phyloP scores from a whole-genome alignment of 2,329 filamentous ascomycete genomes.

The Cordyceps farinosa region DNA sequence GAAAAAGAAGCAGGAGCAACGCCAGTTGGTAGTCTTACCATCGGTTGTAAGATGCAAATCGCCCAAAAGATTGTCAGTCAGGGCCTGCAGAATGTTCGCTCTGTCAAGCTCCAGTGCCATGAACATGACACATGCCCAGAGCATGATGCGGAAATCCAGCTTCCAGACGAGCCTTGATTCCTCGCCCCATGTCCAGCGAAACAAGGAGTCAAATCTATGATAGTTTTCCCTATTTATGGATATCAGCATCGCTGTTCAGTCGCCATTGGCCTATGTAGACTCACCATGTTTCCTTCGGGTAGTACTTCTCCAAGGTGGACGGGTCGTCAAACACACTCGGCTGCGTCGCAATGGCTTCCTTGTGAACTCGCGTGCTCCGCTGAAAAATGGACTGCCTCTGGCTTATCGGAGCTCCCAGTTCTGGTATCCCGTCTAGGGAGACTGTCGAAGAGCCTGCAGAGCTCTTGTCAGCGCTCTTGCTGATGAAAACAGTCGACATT shows the following conservation, averaged over 20 bases:
- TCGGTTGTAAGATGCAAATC: constrained; percentile 44
- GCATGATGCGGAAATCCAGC: constrained; percentile 42
- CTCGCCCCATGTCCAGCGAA: constrained; percentile 41
- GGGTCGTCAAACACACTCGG: constrained; percentile 39
- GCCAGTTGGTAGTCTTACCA: constrained; percentile 21
- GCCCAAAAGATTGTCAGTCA: constrained; percentile 45
- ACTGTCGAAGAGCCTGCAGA: constrained; percentile 17
- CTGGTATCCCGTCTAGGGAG: constrained; percentile 21
- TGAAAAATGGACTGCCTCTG: constrained; percentile 35
- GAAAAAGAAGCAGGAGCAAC: background rate
- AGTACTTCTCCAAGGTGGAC: constrained; percentile 33
- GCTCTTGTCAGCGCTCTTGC: constrained; percentile 9
- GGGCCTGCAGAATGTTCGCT: constrained; percentile 44
- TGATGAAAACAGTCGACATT: constrained; percentile 20
- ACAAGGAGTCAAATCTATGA: constrained; percentile 46
- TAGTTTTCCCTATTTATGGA: constrained; percentile 33
- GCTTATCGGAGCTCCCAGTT: constrained; percentile 28
- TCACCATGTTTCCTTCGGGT: constrained; percentile 28
- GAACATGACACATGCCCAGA: constrained; percentile 43
- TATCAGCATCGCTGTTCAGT: background rate
- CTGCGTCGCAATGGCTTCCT: constrained; percentile 37
- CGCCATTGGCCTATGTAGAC: background rate
- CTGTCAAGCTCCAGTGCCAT: constrained; percentile 46
- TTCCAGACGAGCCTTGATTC: constrained; percentile 37
- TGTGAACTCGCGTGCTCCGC: constrained; percentile 25